Evolutionary conservation across 1,139 yeast species (phyloP).

Genomic region (Yamadazyma trypodendri): DNA sequence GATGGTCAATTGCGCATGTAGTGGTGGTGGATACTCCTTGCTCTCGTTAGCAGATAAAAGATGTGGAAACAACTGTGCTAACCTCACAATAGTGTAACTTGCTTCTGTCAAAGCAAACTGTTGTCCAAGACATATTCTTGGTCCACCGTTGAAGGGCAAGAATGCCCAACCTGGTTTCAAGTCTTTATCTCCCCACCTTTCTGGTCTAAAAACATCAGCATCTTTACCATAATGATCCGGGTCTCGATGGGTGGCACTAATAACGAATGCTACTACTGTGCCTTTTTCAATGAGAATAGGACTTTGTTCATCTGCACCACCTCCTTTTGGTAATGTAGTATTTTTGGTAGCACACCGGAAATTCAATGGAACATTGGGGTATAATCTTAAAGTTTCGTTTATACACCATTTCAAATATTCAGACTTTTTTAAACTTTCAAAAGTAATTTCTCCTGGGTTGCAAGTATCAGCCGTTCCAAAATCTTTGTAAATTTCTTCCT

Average conservation of each 20-base stretch:
- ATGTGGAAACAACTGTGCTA: constrained; percentile 41
- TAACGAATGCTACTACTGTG: constrained; percentile 41
- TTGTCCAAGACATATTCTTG: constrained; percentile 61
- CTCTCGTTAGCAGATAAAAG: constrained; percentile 23
- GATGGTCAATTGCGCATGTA: constrained; percentile 33
- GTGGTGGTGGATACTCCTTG: constrained; percentile 28
- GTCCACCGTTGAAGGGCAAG: constrained; percentile 62
- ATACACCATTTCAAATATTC: constrained; percentile 44
- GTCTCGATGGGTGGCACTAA: constrained; percentile 47
- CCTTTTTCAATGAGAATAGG: constrained; percentile 51
- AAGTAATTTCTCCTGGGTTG: constrained; percentile 39
- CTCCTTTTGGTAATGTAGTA: constrained; percentile 54
- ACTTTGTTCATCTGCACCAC: constrained; percentile 40
- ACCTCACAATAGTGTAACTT: constrained; percentile 44
- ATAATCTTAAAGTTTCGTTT: constrained; percentile 52
- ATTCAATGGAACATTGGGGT: constrained; percentile 57
- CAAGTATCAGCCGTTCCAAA: constrained; percentile 33
- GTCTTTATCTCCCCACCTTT: constrained; percentile 32
- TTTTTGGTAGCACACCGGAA: constrained; percentile 43
- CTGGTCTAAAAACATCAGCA: constrained; percentile 47
- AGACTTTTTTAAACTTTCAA: constrained; percentile 47
- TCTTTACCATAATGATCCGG: constrained; percentile 48
- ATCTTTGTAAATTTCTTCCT: constrained; percentile 18
- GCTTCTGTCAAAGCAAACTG: constrained; percentile 59
- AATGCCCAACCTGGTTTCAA: constrained; percentile 50